Evolutionary conservation across 2,329 filamentous ascomycete species (phyloP).

Genomic region (Sphaerostilbella broomeana): DNA sequence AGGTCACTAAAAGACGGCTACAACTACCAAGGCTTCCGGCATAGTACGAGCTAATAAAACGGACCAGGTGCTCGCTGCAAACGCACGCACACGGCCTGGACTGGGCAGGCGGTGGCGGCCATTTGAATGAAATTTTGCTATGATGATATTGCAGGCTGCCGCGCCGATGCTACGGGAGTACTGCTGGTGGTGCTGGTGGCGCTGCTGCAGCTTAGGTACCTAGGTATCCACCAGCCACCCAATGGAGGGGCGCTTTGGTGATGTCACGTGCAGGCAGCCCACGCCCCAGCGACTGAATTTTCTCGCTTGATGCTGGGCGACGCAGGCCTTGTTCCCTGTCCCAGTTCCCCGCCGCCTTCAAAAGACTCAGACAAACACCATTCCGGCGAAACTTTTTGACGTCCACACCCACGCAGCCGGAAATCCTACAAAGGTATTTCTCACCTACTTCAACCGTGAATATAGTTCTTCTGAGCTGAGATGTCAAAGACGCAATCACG

Average conservation of each 20-base stretch:
- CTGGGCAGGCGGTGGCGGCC: neutral
- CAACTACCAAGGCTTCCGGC: neutral
- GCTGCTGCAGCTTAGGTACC: too few species aligned
- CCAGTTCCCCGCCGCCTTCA: conserved; percentile 38
- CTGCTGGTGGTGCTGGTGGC: too few species aligned
- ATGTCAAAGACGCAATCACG: too few species aligned
- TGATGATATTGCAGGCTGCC: too few species aligned
- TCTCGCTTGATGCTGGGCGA: conserved; percentile 28
- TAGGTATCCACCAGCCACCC: too few species aligned
- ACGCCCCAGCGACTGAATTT: conserved; percentile 35
- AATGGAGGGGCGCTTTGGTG: too few species aligned
- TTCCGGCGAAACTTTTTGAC: conserved; percentile 28
- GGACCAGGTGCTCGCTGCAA: neutral
- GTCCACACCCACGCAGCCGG: conserved; percentile 26
- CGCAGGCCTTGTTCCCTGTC: conserved; percentile 22
- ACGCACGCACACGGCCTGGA: too few species aligned
- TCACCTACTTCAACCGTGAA: conserved; percentile 2
- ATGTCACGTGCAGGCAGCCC: conserved; percentile 31
- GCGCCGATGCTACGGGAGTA: too few species aligned
- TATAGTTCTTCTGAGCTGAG: conserved; percentile 16
- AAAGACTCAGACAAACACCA: conserved; percentile 34
- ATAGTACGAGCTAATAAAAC: neutral
- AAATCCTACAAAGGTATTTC: conserved; percentile 18
- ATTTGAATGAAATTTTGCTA: neutral
- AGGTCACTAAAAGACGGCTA: conserved; percentile 2